These are phyloP conservation scores for Moniliella sp. DNA, from an alignment of 1,284 basidiomycete species.

Conservation along the genomic window DNA sequence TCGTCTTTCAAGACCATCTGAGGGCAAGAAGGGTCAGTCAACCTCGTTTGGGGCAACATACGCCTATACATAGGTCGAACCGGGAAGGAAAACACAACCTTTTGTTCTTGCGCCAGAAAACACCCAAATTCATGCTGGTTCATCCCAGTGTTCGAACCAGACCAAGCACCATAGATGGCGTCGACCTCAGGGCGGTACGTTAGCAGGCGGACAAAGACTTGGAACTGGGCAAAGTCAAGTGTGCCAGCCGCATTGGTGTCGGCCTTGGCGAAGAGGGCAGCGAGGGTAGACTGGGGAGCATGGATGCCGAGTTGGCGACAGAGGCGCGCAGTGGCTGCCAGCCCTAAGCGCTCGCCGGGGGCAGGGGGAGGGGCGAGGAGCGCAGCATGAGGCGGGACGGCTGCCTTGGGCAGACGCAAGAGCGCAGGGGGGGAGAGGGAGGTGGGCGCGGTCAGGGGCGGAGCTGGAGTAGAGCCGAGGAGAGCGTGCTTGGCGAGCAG, in stretches of 20 bases:
- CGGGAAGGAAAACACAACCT: no score
- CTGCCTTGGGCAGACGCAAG: conserved; percentile 42
- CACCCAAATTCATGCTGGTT: conserved; percentile 4
- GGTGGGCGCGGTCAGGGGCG: no score
- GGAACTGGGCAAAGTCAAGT: conserved; percentile 65
- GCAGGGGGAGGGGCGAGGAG: conserved; percentile 41
- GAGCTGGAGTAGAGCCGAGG: conserved; percentile 5
- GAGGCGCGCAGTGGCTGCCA: conserved; percentile 53
- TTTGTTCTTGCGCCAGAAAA: conserved; percentile 19
- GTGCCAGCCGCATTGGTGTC: conserved; percentile 47
- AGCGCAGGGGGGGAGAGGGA: conserved; percentile 1
- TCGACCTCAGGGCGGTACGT: conserved; percentile 65
- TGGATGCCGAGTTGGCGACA: conserved; percentile 57
- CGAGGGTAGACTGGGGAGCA: conserved; percentile 44
- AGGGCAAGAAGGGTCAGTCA: neutral
- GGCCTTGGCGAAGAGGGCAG: conserved; percentile 51
- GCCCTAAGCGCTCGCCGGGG: conserved; percentile 46
- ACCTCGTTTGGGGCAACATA: neutral
- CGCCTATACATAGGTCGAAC: no score
- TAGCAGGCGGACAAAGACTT: conserved; percentile 59
- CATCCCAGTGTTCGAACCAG: neutral
- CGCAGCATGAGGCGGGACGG: conserved; percentile 41
- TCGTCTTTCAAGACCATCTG: conserved; percentile 4
- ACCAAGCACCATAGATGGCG: conserved; percentile 23
- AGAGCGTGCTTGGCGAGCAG: conserved; percentile 22